A percentile compares a stretch with the other conserved stretches of the same genome.
Evolutionary conservation across 1,284 basidiomycete genomes (phyloP).

Genomic region (Golubevia sp.): DNA sequence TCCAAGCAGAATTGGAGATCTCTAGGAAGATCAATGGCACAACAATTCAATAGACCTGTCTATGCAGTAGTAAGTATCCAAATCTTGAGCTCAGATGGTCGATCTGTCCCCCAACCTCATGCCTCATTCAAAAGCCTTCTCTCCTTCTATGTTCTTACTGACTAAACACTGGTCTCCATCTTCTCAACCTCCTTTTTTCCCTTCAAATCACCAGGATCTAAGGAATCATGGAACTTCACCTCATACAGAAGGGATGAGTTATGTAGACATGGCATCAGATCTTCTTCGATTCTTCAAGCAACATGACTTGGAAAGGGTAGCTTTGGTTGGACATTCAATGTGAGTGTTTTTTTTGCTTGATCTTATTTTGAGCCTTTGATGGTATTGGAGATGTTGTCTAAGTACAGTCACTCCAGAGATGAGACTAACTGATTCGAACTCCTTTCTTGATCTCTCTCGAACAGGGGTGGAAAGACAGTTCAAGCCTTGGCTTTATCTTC

Average conservation of each 20-base stretch:
- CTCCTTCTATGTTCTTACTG: too few species aligned
- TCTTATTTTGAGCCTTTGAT: background rate
- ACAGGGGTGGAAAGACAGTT: slow-evolving; percentile 83
- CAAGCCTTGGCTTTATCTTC: slow-evolving; percentile 75
- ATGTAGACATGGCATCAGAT: slow-evolving; percentile 73
- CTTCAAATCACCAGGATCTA: slow-evolving; percentile 69
- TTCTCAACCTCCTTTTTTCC: background rate
- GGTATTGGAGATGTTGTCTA: background rate
- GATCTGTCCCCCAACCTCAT: background rate
- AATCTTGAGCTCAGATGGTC: background rate
- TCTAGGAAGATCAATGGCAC: slow-evolving; percentile 71
- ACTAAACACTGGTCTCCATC: background rate
- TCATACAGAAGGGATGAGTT: slow-evolving; percentile 73
- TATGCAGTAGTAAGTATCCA: slow-evolving; percentile 70
- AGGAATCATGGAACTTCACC: slow-evolving; percentile 82
- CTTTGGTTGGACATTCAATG: slow-evolving; percentile 84
- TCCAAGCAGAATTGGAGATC: slow-evolving; percentile 81
- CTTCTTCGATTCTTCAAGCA: slow-evolving; percentile 67
- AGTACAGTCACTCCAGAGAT: background rate
- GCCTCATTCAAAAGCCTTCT: background rate
- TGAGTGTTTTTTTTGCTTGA: slow-evolving; percentile 59
- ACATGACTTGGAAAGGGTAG: slow-evolving; percentile 65
- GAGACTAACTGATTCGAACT: background rate
- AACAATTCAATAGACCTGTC: slow-evolving; percentile 69
- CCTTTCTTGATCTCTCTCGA: background rate